Conservation (phyloP, 805 yeast species). For the Jamesozyma rosinii region DNA sequence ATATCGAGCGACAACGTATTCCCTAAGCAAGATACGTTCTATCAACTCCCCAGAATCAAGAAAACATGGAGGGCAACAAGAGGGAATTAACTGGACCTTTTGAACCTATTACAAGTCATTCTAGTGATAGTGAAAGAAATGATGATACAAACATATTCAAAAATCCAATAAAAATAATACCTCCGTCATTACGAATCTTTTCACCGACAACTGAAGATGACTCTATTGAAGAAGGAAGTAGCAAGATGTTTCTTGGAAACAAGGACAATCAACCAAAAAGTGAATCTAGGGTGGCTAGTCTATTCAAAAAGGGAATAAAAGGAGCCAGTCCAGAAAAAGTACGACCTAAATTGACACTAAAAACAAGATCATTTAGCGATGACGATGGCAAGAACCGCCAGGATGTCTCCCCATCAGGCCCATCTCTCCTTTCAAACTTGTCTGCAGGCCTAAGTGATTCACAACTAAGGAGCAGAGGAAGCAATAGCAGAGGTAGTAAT, state of each 20-base stretch:
- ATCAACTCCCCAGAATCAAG: neutral
- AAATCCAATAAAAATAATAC: constrained; percentile 5
- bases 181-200: constrained; percentile 15
- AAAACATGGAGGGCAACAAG: constrained; percentile 10
- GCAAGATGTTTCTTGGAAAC: neutral
- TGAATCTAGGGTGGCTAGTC: constrained; percentile 9
- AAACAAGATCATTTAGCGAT: constrained; percentile 1
- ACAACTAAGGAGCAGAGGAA: constrained; percentile 2
- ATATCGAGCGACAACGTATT: neutral
- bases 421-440: constrained; percentile 3
- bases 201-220: constrained; percentile 12
- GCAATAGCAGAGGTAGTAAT: constrained; percentile 5
- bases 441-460: constrained; percentile 1
- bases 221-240: constrained; percentile 2
- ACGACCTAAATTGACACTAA: constrained; percentile 12
- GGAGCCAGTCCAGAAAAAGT: neutral
- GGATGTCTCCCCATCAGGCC: constrained; percentile 1
- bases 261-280: neutral
- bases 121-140: constrained; percentile 1
- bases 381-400: constrained; percentile 1
- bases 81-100: constrained; percentile 17
- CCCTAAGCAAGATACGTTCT: neutral
- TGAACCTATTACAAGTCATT: constrained; percentile 8
- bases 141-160: neutral
- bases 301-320: constrained; percentile 9